A percentile compares a stretch with the other conserved stretches of the same genome.
These are phyloP conservation scores for Hericium erinaceus DNA, from an alignment of 768 basidiomycete species.

Conservation along the genomic window DNA sequence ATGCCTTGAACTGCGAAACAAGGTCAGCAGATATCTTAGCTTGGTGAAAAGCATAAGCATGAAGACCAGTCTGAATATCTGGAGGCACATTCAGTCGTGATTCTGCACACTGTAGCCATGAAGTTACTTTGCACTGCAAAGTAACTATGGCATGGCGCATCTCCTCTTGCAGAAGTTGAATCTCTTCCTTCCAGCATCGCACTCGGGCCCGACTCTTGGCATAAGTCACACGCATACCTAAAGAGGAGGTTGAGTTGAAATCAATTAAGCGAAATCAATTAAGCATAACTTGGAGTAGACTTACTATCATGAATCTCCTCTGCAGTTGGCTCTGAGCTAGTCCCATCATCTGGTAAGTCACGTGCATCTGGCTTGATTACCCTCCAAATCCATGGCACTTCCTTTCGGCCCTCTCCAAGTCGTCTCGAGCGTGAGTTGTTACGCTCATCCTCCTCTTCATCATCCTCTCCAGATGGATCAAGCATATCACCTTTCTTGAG, in stretches of 20 bases:
- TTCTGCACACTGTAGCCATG: background rate
- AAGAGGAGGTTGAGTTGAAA: background rate
- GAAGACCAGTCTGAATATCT: background rate
- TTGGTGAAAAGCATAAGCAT: background rate
- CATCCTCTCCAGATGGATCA: background rate
- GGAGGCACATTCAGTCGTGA: background rate
- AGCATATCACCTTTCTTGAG: background rate
- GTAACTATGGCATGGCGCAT: constrained; percentile 14
- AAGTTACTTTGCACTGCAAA: constrained; percentile 6
- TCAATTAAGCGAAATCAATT: no score
- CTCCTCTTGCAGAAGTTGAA: constrained; percentile 17
- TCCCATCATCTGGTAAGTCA: no score
- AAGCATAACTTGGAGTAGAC: no score
- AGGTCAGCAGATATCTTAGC: no score
- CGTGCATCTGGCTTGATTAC: no score
- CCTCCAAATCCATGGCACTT: background rate
- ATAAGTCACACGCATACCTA: constrained; percentile 14
- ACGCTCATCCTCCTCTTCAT: no score
- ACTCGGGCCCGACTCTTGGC: constrained; percentile 12
- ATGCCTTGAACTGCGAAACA: no score
- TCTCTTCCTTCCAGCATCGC: constrained; percentile 15
- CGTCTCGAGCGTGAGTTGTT: no score
- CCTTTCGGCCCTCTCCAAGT: background rate
- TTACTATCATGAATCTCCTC: no score
- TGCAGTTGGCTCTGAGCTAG: no score